These are phyloP conservation scores for Arachis monticola DNA, from an alignment of 331 rosid genomes.

Conservation along the genomic window DNA sequence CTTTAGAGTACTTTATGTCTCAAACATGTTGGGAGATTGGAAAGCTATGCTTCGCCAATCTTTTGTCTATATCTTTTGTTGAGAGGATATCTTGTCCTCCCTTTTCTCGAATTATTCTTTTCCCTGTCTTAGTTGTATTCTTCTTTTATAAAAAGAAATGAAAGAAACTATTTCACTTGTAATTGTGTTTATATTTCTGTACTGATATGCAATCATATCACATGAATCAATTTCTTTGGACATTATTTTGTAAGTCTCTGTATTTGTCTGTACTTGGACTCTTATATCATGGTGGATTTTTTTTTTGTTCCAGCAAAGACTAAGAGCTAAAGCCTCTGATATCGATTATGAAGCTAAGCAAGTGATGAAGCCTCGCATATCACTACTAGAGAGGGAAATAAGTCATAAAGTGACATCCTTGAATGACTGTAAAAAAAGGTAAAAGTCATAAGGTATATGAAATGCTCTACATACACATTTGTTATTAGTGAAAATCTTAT, in stretches of 20 bases:
- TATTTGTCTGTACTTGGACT: constrained; percentile 37
- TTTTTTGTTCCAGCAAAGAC: constrained; percentile 52
- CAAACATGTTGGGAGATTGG: too few species aligned
- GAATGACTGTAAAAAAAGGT: constrained; percentile 61
- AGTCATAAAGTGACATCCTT: constrained; percentile 45
- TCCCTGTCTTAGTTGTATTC: too few species aligned
- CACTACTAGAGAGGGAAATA: constrained; percentile 57
- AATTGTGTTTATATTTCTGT: background rate
- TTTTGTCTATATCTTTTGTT: too few species aligned
- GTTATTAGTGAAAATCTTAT: constrained; percentile 13
- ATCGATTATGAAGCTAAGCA: constrained; percentile 60
- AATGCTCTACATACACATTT: constrained; percentile 19
- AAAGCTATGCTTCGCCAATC: too few species aligned
- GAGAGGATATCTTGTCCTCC: too few species aligned
- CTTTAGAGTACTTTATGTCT: too few species aligned
- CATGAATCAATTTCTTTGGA: background rate
- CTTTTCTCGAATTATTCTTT: too few species aligned
- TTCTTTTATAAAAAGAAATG: background rate
- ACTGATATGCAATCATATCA: background rate
- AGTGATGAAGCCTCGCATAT: constrained; percentile 52
- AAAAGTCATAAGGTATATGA: constrained; percentile 21
- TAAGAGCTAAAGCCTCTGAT: constrained; percentile 55
- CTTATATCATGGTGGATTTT: background rate
- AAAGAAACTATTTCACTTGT: background rate
- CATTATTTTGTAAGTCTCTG: background rate